These are phyloP conservation scores for Elasticomyces elasticus DNA, from an alignment of 495 filamentous ascomycete species.

Conservation along the genomic window DNA sequence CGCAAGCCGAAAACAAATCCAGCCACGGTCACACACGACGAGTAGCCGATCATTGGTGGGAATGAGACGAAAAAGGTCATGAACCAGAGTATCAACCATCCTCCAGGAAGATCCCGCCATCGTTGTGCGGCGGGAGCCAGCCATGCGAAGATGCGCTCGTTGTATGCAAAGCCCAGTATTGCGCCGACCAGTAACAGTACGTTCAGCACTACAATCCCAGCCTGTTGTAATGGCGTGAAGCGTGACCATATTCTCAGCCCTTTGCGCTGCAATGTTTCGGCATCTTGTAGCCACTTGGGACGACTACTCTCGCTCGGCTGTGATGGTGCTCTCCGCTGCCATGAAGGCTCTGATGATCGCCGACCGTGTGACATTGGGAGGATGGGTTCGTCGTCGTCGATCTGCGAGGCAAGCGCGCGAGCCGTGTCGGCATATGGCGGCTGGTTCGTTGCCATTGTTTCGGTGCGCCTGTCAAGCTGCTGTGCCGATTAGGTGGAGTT, in stretches of 20 bases:
- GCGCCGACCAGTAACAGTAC: conserved; percentile 43
- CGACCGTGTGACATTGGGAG: conserved; percentile 19
- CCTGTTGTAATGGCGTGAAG: conserved; percentile 52
- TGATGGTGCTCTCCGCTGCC: conserved; percentile 31
- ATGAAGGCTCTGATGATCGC: background rate
- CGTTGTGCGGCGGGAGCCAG: conserved; percentile 58
- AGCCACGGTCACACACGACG: conserved; percentile 69
- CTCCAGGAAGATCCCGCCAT: conserved; percentile 59
- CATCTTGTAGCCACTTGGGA: conserved; percentile 36
- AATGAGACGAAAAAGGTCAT: conserved; percentile 72
- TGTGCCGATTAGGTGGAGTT: background rate
- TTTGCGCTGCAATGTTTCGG: conserved; percentile 33
- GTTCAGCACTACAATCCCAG: conserved; percentile 43
- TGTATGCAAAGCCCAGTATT: conserved; percentile 63
- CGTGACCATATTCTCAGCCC: conserved; percentile 35
- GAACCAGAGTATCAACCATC: conserved; percentile 71
- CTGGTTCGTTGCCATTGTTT: background rate
- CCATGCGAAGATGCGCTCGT: conserved; percentile 62
- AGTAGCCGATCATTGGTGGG: conserved; percentile 86
- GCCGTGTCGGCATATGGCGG: conserved; percentile 48
- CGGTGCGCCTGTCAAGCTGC: background rate
- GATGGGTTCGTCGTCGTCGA: conserved; percentile 32
- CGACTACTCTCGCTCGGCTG: conserved; percentile 36
- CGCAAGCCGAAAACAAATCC: conserved; percentile 91
- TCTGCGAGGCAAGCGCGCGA: conserved; percentile 53